Conservation (phyloP, 805 yeast genomes). For the Saturnispora halmiae region DNA sequence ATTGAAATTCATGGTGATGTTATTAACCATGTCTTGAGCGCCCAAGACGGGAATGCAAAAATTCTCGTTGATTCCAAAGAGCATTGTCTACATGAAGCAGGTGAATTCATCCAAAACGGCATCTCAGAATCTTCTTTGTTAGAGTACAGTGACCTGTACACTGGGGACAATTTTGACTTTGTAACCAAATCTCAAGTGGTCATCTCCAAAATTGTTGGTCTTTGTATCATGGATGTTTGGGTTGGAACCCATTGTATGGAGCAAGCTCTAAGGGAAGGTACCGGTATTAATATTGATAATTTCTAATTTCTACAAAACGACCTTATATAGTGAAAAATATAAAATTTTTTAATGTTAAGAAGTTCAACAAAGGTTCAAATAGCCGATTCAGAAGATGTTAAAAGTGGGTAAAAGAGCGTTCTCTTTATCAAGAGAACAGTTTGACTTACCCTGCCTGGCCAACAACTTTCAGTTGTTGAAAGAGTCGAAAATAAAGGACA, state of each 20-base stretch:
- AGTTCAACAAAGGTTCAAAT: too few species aligned
- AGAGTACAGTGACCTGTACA: constrained; percentile 37
- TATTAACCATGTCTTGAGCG: constrained; percentile 30
- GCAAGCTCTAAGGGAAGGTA: constrained; percentile 18
- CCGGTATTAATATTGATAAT: constrained; percentile 28
- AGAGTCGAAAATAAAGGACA: too few species aligned
- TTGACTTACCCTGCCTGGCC: too few species aligned
- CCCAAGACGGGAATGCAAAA: constrained; percentile 32
- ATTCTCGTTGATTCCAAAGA: constrained; percentile 53
- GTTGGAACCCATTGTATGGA: constrained; percentile 38
- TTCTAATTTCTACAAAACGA: constrained; percentile 22
- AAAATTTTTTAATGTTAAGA: too few species aligned
- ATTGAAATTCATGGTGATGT: constrained; percentile 44
- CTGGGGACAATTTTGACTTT: constrained; percentile 10
- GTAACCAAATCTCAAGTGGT: constrained; percentile 28
- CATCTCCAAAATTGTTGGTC: constrained; percentile 50
- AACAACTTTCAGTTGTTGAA: too few species aligned
- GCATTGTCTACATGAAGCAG: constrained; percentile 52
- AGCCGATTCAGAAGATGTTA: too few species aligned
- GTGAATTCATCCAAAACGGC: constrained; percentile 46
- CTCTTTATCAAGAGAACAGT: too few species aligned
- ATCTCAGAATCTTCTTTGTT: constrained; percentile 33
- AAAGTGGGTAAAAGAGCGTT: too few species aligned
- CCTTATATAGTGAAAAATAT: too few species aligned
- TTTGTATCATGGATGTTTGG: constrained; percentile 55